Conservation (phyloP, 1,284 basidiomycete genomes). For the Albatrellus sp. region DNA sequence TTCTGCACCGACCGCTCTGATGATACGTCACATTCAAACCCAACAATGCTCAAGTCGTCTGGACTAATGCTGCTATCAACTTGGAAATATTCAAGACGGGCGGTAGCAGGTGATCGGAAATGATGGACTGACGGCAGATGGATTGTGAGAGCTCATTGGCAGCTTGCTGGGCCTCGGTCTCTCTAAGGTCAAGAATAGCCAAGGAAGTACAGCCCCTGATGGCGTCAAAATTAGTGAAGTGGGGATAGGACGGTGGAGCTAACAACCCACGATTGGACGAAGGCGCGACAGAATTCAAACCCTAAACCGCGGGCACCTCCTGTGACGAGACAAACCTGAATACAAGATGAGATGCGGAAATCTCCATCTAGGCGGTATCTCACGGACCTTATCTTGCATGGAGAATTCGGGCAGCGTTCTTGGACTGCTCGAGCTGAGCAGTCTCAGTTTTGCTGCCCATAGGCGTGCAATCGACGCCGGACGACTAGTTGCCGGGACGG, state of each 20-base stretch:
- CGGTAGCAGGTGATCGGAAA: constrained; percentile 1
- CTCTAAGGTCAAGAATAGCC: constrained; percentile 77
- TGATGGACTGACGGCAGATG: constrained; percentile 31
- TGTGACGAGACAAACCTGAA: constrained; percentile 85
- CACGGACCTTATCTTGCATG: constrained; percentile 50
- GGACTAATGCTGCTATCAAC: constrained; percentile 47
- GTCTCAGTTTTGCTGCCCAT: constrained; percentile 8
- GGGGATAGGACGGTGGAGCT: constrained; percentile 1
- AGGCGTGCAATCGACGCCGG: constrained; percentile 6
- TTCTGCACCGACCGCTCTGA: constrained; percentile 70
- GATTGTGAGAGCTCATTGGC: constrained; percentile 60
- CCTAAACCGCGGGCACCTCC: constrained; percentile 88
- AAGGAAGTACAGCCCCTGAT: constrained; percentile 69
- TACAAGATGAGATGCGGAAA: background rate
- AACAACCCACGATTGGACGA: constrained; percentile 66
- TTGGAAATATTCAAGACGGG: constrained; percentile 27
- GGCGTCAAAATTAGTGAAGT: constrained; percentile 4
- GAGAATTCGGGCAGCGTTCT: constrained; percentile 52
- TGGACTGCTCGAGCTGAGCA: constrained; percentile 13
- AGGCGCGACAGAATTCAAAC: constrained; percentile 80
- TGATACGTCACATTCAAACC: constrained; percentile 81
- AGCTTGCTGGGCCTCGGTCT: constrained; percentile 58
- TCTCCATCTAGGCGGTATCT: background rate
- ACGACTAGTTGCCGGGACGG: constrained; percentile 12
- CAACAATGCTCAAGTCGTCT: constrained; percentile 61